Base-by-base conservation (phyloP, 345 rosid species). In the Eucalyptus marginata region DNA sequence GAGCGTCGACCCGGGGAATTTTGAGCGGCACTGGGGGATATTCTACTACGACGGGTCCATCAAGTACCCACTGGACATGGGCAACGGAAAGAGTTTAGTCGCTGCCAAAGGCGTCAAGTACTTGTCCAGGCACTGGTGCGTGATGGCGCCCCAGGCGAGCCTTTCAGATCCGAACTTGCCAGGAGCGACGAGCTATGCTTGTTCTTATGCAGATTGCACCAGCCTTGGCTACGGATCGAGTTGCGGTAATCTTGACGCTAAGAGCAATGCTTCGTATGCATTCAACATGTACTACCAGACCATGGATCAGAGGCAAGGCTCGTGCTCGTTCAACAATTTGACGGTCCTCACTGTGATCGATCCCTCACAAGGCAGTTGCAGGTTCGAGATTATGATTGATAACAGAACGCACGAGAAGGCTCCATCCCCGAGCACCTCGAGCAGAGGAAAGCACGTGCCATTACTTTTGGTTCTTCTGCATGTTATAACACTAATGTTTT, bases 1-100 rank as follows among this genome's bases (percentile, higher is more conserved):
- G 89, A 96, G 99, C 90, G 71, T 94, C 51, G 91, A 90, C 5
- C 99, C 98, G 1, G 98, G 98, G 5, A 96, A 95, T 59, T 97
- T 96, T 83, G 97, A 96, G 88, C 62, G 98, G 43, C 99, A 96
- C 14, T 96, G 97, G 99, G 98, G 99, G 33, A 80, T 98, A 31
- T 96, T 95, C 93, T 88, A 93, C 88, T 95, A 58, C 31, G 98
- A 96, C 86, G 99, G 99, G 36, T 88, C 92, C 86, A 89, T 97
- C 54, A 97, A 98, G 91, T 96, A 96, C 56, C 80, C 89, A 2
- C 62, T 96, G 4, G 91, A 93, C 11, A 3, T 92, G 49, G 95
- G 94, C 9, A 92, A 86, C 29, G 95, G 97, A 2, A 94, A 87
- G 87, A 59, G 76, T 8, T 47, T 96, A 13, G 93, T 89, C 27